Base-by-base conservation (phyloP, 352 stramenopile genomes). In the Pilasporangium apinafurcum region DNA sequence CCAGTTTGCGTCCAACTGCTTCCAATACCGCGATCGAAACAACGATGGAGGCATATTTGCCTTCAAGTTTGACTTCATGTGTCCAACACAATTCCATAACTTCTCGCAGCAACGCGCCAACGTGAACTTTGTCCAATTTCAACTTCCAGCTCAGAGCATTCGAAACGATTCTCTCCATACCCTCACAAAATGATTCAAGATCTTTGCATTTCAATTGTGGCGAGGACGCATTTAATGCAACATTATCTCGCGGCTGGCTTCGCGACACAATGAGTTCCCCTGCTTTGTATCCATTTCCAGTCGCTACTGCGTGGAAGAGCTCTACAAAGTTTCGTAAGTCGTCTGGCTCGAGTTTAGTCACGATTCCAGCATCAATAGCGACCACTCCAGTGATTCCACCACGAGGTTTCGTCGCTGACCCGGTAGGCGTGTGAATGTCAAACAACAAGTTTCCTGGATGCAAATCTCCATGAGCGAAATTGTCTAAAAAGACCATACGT, bases 401-500 rank as follows among this genome's bases (percentile, higher is more conserved):
- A 0, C 21, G 31, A 37, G 8, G 14, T 13, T 18, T 2, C 24
- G 29, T 26, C 47, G 34, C 22, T 24, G 16, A 12, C 40, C 8
- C 18, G 7, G 1, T 37, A 13, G n/a, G 16, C 3, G 33, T 35
- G 25, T 50, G 56, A 39, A 67, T 33, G 22, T 84, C 66, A 57
- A 92, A 86, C 20, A 96, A 64, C 44, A 96, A 60, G 51, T 96
- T 97, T 27, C 91, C 91, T 34, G 87, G 87, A 53, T 97, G 91
- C n/a, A 98, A 53, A 56, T 98, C 89, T 28, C 83, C 83, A 41
- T 97, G 87, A 10, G 92, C 80, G 62, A 97, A 98, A 48, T 97
- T 98, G 58, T 98, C 86, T 8, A 96, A 63, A 37, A 98, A 98
- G 0, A 98, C 87, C 95, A 98, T 98, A 30, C 87, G 82, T 12